phyloP scores from a whole-genome alignment of 768 basidiomycete genomes.

The Rhizopogon vesiculosus region DNA sequence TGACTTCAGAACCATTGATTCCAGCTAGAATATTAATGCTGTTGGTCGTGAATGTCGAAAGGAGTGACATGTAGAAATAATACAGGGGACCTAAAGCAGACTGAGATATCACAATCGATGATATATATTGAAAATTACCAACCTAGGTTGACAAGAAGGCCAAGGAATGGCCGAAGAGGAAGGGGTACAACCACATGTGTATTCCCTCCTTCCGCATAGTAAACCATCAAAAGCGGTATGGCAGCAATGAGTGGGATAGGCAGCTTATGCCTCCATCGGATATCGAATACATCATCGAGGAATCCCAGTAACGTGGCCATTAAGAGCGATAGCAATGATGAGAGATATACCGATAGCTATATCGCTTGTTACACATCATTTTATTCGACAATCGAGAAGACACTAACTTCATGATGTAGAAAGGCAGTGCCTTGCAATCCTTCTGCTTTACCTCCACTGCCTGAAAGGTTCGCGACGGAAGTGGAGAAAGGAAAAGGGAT shows the following conservation, averaged over 20 bases:
- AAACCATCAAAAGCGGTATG: conserved; percentile 92
- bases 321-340: conserved; percentile 85
- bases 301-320: conserved; percentile 95
- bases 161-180: conserved; percentile 68
- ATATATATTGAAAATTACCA: conserved; percentile 16
- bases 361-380: not conserved
- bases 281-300: conserved; percentile 96
- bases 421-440: conserved; percentile 40
- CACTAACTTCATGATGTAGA: conserved; percentile 69
- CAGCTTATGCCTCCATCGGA: conserved; percentile 96
- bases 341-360: conserved; percentile 88
- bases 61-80: conserved; percentile 92
- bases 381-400: not conserved
- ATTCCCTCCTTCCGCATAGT: conserved; percentile 91
- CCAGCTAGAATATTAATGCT: conserved; percentile 99
- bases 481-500: conserved; percentile 94
- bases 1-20: conserved; percentile 94
- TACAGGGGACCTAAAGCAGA: conserved; percentile 74
- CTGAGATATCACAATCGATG: conserved; percentile 1
- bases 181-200: conserved; percentile 92
- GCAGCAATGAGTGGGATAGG: conserved; percentile 96
- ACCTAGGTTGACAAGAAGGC: conserved; percentile 87
- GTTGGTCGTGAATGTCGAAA: conserved; percentile 97
- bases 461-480: conserved; percentile 45
- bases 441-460: conserved; percentile 42